These are phyloP conservation scores for Silene noctiflora DNA, from an alignment of 179 eudicot genomes.

Conservation along the genomic window DNA sequence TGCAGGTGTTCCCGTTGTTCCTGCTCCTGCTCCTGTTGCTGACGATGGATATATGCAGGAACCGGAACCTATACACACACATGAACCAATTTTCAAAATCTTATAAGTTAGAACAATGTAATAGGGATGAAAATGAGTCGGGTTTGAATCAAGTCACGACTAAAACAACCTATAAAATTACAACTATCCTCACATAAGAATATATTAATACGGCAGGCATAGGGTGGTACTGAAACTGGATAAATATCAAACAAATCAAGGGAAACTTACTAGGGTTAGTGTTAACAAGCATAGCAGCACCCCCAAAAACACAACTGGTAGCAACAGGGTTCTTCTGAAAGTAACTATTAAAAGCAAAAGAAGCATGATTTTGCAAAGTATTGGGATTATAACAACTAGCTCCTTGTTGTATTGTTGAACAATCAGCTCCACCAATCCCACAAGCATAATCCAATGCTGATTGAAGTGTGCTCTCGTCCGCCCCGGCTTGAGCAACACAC, in stretches of 20 bases:
- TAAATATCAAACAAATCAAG: not conserved
- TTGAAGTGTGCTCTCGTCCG: conserved; percentile 48
- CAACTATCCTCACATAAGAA: too few species aligned
- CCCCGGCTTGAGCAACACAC: conserved; percentile 79
- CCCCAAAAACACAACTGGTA: conserved; percentile 88
- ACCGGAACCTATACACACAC: conserved; percentile 57
- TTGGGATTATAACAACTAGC: conserved; percentile 71
- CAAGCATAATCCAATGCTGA: conserved; percentile 86
- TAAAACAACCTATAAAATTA: too few species aligned
- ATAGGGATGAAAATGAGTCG: too few species aligned
- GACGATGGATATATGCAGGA: conserved; percentile 65
- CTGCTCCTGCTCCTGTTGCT: conserved; percentile 30
- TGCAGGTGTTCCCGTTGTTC: conserved; percentile 19
- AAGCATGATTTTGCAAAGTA: conserved; percentile 71
- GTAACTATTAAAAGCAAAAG: conserved; percentile 85
- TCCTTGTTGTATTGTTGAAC: conserved; percentile 69
- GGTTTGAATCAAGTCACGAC: too few species aligned
- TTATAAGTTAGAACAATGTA: too few species aligned
- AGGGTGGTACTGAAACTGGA: not conserved
- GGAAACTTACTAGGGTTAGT: conserved; percentile 76
- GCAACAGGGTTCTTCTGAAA: conserved; percentile 69
- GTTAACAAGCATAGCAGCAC: conserved; percentile 56
- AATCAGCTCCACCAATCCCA: conserved; percentile 85
- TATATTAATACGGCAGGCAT: too few species aligned
- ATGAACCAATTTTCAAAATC: conserved; percentile 1